Conservation (phyloP, 208 protist genomes). For the Lotmaria passim region DNA sequence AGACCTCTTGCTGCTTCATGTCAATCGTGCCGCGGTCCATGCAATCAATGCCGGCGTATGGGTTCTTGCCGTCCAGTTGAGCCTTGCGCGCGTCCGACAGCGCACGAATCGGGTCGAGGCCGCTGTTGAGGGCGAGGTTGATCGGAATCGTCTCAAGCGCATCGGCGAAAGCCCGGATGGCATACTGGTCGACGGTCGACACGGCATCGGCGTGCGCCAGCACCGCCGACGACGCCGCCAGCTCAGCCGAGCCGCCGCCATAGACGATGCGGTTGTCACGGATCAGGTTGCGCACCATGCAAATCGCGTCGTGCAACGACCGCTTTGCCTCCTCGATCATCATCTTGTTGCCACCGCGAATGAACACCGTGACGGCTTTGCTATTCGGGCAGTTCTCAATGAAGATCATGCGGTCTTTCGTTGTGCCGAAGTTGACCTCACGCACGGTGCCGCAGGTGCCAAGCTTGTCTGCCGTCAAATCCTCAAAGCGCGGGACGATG, state of each 20-base stretch:
- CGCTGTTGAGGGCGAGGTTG: conserved; percentile 99
- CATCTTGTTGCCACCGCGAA: conserved; percentile 99
- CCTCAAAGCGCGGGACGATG: conserved; percentile 99
- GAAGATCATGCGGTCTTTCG: conserved; percentile 98
- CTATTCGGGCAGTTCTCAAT: conserved; percentile 99
- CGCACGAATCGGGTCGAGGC: conserved; percentile 96
- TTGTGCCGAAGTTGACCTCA: conserved; percentile 96
- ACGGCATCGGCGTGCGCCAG: conserved; percentile 92
- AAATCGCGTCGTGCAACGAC: conserved; percentile 99
- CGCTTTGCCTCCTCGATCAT: conserved; percentile 99
- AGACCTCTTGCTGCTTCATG: conserved; percentile 98
- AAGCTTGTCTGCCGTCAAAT: conserved; percentile 98
- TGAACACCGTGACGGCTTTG: conserved; percentile 99
- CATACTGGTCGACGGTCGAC: conserved; percentile 98
- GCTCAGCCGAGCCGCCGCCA: conserved; percentile 99
- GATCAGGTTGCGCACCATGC: conserved; percentile 99
- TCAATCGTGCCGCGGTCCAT: conserved; percentile 94
- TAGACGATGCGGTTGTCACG: conserved; percentile 99
- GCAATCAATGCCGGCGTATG: conserved; percentile 98
- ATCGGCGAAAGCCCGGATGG: conserved; percentile 99
- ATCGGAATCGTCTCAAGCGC: conserved; percentile 99
- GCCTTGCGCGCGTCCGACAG: conserved; percentile 95
- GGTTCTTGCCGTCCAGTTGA: conserved; percentile 96
- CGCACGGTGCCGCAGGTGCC: conserved; percentile 91
- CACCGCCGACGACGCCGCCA: conserved; percentile 97